Conservation (phyloP, 768 basidiomycete species). For the Tulasnella sp. region DNA sequence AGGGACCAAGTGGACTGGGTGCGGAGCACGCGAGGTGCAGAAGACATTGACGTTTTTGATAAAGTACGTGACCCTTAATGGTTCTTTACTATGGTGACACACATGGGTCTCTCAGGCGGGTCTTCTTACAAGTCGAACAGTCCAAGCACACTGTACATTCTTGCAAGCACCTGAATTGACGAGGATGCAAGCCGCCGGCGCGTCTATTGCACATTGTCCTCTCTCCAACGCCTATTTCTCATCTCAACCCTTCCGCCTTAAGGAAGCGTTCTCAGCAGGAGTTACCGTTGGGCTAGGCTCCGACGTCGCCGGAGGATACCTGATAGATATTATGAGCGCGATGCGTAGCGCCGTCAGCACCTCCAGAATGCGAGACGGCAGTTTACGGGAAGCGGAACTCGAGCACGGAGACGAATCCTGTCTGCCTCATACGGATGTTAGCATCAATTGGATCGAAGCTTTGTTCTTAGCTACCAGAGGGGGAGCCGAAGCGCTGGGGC, state of each 20-base stretch:
- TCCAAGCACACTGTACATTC: conserved; percentile 89
- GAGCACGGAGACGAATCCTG: neutral
- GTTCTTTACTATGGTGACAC: neutral
- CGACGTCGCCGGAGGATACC: conserved; percentile 82
- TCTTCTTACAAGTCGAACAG: conserved; percentile 49
- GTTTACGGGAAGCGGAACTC: conserved; percentile 23
- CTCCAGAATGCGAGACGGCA: conserved; percentile 56
- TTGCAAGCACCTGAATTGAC: conserved; percentile 41
- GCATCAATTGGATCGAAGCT: conserved; percentile 71
- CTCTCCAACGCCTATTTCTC: conserved; percentile 86
- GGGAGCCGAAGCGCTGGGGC: conserved; percentile 56
- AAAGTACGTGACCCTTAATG: conserved; percentile 30
- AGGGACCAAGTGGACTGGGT: conserved; percentile 69
- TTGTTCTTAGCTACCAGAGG: conserved; percentile 74
- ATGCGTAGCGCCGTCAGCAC: conserved; percentile 73
- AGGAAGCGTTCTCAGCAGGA: conserved; percentile 22
- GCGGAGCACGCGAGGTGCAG: conserved; percentile 39
- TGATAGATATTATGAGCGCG: conserved; percentile 57
- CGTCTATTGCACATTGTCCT: conserved; percentile 76
- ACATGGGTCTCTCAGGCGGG: conserved; percentile 32
- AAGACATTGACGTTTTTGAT: conserved; percentile 69
- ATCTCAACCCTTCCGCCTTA: conserved; percentile 20
- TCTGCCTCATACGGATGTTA: conserved; percentile 25
- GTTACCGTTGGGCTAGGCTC: conserved; percentile 73
- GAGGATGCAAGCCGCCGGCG: conserved; percentile 37